Evolutionary conservation across 176 grass and related monocot species (phyloP), one percentile per base, ranked within the genome.

Genomic region (Tillandsia fasciculata): DNA sequence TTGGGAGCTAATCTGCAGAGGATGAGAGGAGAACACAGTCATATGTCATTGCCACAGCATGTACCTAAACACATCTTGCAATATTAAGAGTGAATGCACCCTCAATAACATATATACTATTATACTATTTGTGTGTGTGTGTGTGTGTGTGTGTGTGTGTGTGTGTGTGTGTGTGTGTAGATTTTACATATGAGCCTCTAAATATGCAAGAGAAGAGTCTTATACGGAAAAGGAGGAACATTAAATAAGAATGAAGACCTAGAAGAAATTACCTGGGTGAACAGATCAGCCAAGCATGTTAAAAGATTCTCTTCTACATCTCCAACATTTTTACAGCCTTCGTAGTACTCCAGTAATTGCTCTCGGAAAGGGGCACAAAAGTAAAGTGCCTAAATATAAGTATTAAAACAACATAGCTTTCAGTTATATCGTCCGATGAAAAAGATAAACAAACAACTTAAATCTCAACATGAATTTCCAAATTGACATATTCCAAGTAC

Each of bases 291-390:
- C 64, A 97, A 78, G 69, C 89, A 92, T 69, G 86, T 92, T 72
- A 97, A 79, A 61, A 97, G 78, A 76, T 90, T 97, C 20, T 97
- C 93, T 22, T 96, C 89, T 74, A 42, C 83, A 76, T 97, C 93
- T 27, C 70, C 65, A 28, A 67, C 49, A 63, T 57, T 87, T 69
- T 87, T 92, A 70, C 80, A 86, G 71, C 85, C 90, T 24, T 59
- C 83, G 85, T 92, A 97, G 77, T 97, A 90, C 64, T 92, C 86
- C 64, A 97, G 86, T 73, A 97, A 85, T 78, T 97, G 93, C 68
- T 96, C 93, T 17, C 93, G 83, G 52, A 90, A 96, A 76, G 86
- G 89, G 58, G 87, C 68, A 70, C 86, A 92, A 33, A 92, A 96
- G 66, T 90, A 87, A 80, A 92, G 86, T 66, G 86, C 88, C 89